Base-by-base conservation (phyloP, 306 rosid genomes). In the Quercus parvula region DNA sequence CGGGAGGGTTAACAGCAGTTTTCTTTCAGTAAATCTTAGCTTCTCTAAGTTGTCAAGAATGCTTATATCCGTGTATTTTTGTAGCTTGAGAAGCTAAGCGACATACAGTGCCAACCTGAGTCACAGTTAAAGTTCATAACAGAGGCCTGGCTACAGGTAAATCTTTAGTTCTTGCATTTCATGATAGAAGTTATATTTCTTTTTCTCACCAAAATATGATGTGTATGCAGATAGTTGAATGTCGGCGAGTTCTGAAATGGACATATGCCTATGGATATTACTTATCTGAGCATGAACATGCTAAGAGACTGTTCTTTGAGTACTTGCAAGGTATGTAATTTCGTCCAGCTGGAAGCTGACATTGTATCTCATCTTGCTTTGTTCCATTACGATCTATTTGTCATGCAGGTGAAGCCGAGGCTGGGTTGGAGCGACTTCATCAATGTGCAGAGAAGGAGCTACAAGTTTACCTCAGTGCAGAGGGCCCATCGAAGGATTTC, bases 141-240 rank as follows among this genome's bases (percentile, higher is more conserved):
- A 25, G 98, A 94, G 85, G 98, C 98, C 77, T 94, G 98, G 98
- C 89, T 90, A 77, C 98, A 94, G 93, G 98, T 94, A 68, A 19
- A 35, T 68, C 72, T 13, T 18, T 1, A 19, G 38, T 22, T 68
- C n/a, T 46, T 17, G 54, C 25, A 35, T 85, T 56, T 66, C 77
- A 63, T 73, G 68, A 33, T 2, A 18, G 52, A 35, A 64, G 70
- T 11, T 68, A 9, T 33, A 35, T 24, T 68, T n/a, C 41, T 28
- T 27, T 68, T 68, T 24, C 12, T 68, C 27, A 68, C 9, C 72
- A 33, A 68, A 68, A 68, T 68, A 18, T 33, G 54, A 27, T 68
- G 51, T 68, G 72, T 81, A 80, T 70, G 81, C 94, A 94, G 98
- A 94, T 94, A 78, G 93, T 94, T 30, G 98, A 94, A 84, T 94